Conservation (phyloP, 2,329 filamentous ascomycete genomes). For the Teratosphaeria nubilosa region DNA sequence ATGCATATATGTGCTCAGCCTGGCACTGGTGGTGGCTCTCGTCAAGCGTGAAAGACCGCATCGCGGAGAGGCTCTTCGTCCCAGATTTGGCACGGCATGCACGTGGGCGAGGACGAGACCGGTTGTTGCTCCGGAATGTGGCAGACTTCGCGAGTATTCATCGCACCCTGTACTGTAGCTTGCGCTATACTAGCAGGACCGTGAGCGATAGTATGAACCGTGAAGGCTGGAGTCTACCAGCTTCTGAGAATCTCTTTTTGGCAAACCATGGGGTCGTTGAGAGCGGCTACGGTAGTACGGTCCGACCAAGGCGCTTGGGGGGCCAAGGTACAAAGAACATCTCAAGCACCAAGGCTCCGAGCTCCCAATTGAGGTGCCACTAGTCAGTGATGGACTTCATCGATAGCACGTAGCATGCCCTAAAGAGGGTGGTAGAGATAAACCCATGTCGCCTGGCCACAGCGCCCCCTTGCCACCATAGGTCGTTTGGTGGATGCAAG, state of each 20-base stretch:
- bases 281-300: background rate
- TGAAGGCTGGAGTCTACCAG: background rate
- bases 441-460: too few species aligned
- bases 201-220: background rate
- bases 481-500: background rate
- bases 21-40: background rate
- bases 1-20: background rate
- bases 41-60: background rate
- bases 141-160: background rate
- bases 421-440: background rate
- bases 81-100: background rate
- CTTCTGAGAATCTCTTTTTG: background rate
- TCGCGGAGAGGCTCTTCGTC: background rate
- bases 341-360: background rate
- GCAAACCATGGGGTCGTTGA: background rate
- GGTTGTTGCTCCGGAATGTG: background rate
- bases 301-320: background rate
- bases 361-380: background rate
- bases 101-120: background rate
- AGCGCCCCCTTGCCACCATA: background rate
- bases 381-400: background rate
- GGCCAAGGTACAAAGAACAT: background rate
- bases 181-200: background rate
- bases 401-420: background rate
- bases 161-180: background rate